Conservation (phyloP, 805 yeast species). For the Starmera amethionina region DNA sequence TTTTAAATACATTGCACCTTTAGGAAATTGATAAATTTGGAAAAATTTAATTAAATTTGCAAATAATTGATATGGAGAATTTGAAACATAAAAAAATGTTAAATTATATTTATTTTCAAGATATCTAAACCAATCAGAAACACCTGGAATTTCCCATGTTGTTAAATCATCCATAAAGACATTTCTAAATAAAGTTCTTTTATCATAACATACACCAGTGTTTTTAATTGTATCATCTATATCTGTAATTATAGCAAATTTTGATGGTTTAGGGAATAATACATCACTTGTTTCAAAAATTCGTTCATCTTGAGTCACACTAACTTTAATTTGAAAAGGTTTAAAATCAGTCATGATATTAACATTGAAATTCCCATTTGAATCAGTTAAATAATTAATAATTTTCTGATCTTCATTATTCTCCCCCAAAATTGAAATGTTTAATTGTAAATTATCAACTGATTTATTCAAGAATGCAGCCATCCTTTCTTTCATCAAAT, state of each 20-base stretch:
- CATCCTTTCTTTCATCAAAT: constrained; percentile 50
- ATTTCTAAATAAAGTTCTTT: constrained; percentile 70
- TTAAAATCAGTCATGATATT: constrained; percentile 44
- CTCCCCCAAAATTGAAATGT: constrained; percentile 46
- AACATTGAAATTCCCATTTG: constrained; percentile 54
- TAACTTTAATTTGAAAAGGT: constrained; percentile 51
- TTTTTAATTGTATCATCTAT: constrained; percentile 89
- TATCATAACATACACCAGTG: constrained; percentile 87
- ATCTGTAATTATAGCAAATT: constrained; percentile 76
- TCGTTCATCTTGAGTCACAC: constrained; percentile 36
- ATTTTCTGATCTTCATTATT: constrained; percentile 22
- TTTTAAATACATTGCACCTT: constrained; percentile 78
- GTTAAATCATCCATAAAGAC: constrained; percentile 58
- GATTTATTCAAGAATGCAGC: constrained; percentile 62
- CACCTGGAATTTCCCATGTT: constrained; percentile 66
- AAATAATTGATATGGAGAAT: constrained; percentile 88
- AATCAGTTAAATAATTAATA: constrained; percentile 41
- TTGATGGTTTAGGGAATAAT: constrained; percentile 31
- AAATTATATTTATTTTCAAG: constrained; percentile 33
- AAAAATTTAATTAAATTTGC: constrained; percentile 37
- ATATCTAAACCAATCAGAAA: constrained; percentile 61
- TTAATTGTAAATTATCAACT: constrained; percentile 45
- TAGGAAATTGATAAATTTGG: constrained; percentile 48
- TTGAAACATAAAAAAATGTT: constrained; percentile 87
- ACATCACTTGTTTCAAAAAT: constrained; percentile 37